Evolutionary conservation across 306 rosid genomes (phyloP), one percentile per base, ranked within the genome.

Genomic region (Medicago lupulina): DNA sequence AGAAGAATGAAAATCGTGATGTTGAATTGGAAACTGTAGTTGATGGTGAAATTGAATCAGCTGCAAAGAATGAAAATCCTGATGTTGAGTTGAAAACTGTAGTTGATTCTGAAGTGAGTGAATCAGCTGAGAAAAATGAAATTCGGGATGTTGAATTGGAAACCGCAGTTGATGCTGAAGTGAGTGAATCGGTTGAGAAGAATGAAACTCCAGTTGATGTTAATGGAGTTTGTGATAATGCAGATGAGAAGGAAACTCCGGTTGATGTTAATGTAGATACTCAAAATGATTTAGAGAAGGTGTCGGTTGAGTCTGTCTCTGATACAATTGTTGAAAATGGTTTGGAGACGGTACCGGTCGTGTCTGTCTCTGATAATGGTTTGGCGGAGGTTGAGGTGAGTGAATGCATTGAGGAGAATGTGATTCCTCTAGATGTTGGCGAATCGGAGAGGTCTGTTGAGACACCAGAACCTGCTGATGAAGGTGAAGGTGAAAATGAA

Each of bases 341-440:
- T 70, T 18, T 66, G 73, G 80, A 28, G 31, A 28, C 3, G 64
- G 57, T 8, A 6, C 14, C 2, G 34, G 62, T 36, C 55, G 81
- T 76, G 40, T 36, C 70, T 54, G 57, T 55, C 31, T 15, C 85
- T 44, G 74, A 41, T 16, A n/a, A 50, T 34, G 46, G 75, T 70
- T 18, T 66, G 73, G 80, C 71, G 12, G 69, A 57, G 70, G 58
- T 31, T 43, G 79, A 67, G 21, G 31, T 23, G 51, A 14, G 54
- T 31, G 79, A 78, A 54, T 60, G 41, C 46, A 6, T 63, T 46
- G 68, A 62, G 54, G 83, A 68, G 74, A 68, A 72, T 47, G 65
- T 47, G 68, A 25, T 81, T 70, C 68, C 70, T 49, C 17, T 41
- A 57, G 82, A 73, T 73, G 85, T 58, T 21, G 12, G 39, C 0